Conservation (phyloP, 1,284 basidiomycete species). For the Neonothopanus nambi region DNA sequence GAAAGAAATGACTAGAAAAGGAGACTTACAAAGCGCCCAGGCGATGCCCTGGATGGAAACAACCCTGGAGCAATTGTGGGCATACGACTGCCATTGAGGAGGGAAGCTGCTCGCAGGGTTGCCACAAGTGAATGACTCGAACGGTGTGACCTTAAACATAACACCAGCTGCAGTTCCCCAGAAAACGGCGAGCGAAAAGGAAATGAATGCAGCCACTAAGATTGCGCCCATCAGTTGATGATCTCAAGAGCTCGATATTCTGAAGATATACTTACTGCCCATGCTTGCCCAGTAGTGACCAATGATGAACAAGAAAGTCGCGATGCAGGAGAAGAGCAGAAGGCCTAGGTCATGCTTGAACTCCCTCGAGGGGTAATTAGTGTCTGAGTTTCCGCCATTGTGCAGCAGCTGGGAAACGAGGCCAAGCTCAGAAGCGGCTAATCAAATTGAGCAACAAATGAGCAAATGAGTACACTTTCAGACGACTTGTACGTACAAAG, state of each 20-base stretch:
- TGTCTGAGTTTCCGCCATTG: constrained; percentile 24
- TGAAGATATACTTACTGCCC: constrained; percentile 22
- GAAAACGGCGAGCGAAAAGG: constrained; percentile 29
- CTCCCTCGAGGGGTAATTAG: constrained; percentile 26
- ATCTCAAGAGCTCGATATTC: background rate
- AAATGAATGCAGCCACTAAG: constrained; percentile 24
- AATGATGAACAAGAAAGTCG: constrained; percentile 24
- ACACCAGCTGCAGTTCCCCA: constrained; percentile 33
- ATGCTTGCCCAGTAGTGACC: constrained; percentile 25
- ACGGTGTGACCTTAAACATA: constrained; percentile 27
- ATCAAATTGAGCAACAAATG: constrained; percentile 4
- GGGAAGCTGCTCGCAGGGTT: constrained; percentile 21
- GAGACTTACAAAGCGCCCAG: constrained; percentile 28
- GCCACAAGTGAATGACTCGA: constrained; percentile 22
- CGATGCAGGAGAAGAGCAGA: constrained; percentile 23
- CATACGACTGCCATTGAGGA: constrained; percentile 25
- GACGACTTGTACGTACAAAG: background rate
- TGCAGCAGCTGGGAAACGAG: constrained; percentile 31
- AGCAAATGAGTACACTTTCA: background rate
- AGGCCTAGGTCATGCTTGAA: constrained; percentile 31
- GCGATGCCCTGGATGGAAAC: constrained; percentile 29
- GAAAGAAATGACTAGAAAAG: background rate
- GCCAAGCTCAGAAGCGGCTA: constrained; percentile 27
- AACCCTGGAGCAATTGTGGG: constrained; percentile 26
- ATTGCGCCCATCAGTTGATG: background rate